Evolutionary conservation across 2,329 filamentous ascomycete species (phyloP).

Genomic region (Ascochyta koolunga): DNA sequence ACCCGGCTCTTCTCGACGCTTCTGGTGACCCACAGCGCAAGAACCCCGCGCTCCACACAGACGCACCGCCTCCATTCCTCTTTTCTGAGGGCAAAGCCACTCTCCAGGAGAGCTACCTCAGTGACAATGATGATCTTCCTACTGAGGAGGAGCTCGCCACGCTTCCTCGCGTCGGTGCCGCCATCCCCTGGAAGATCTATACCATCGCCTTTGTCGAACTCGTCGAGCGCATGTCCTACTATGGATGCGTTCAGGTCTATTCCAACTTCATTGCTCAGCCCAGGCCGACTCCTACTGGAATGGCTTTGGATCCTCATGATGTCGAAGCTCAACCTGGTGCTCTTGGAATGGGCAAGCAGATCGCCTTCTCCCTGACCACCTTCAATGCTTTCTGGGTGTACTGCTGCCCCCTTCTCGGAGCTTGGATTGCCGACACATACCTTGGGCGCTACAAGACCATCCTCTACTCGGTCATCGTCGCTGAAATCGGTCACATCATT

Average conservation of each 20-base stretch:
- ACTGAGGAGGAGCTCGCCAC: constrained; percentile 45
- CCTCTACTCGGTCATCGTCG: constrained; percentile 61
- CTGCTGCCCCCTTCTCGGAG: constrained; percentile 64
- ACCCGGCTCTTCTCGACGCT: constrained; percentile 41
- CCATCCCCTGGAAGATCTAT: constrained; percentile 43
- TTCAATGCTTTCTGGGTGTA: constrained; percentile 65
- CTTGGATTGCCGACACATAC: constrained; percentile 65
- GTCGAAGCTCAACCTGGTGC: constrained; percentile 54
- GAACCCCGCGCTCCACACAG: constrained; percentile 32
- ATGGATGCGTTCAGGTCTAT: constrained; percentile 46
- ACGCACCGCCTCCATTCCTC: constrained; percentile 37
- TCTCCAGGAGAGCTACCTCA: constrained; percentile 39
- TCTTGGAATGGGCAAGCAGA: constrained; percentile 61
- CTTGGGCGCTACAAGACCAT: constrained; percentile 68
- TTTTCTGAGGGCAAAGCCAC: constrained; percentile 47
- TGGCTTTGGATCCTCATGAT: constrained; percentile 32
- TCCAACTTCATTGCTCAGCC: constrained; percentile 48
- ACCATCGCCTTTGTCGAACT: constrained; percentile 48
- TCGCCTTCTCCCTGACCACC: constrained; percentile 58
- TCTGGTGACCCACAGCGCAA: constrained; percentile 46
- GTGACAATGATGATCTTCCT: constrained; percentile 34
- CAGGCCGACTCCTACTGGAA: constrained; percentile 38
- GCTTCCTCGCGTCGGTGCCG: constrained; percentile 43
- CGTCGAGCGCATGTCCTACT: constrained; percentile 49
- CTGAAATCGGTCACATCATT: constrained; percentile 63